Base-by-base conservation (phyloP, 2,329 filamentous ascomycete genomes). In the Chrysoporthe deuterocubensis region DNA sequence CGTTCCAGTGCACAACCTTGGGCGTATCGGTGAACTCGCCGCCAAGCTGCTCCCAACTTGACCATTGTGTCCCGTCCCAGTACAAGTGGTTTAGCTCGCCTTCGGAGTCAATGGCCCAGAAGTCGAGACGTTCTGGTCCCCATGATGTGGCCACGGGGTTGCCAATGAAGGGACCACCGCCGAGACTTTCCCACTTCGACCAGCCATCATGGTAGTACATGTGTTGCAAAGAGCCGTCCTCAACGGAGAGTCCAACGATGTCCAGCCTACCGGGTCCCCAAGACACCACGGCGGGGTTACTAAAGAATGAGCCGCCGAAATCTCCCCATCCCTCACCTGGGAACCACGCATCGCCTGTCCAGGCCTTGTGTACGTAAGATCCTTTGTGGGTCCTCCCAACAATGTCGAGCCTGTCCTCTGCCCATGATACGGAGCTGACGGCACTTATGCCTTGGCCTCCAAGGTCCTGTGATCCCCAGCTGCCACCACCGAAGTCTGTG, bases 1-100 rank as follows among this genome's bases (percentile, higher is more conserved):
- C 4, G 34, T 21, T 62, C 60, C 60, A 62, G 26, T 62, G 60
- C 14, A 37, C 46, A 18, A 52, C 46, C 32, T 1, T 62, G 1
- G 60, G 60, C 34, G 60, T 52, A 18, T 48, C 59, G 6, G 43
- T 48, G 43, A 61, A 61, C 43, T 34, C 59, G 8, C 59, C 59
- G 14, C 59, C 59, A 26, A 61, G 21, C 32, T 61, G n/a, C 43
- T 61, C 59, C 59, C 59, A 61, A 6, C 16, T 18, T 40, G 44
- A 62, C 46, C 60, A 62, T 18, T 40, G 60, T 16, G 16, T 62
- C 26, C 44, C 60, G 26, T 62, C 60, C 60, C 60, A 62, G 60
- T 50, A 62, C n/a, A 60, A 21, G 21, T 62, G 60, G 26, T 62
- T 50, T 32, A 62, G 60, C 43, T 50, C 26, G 13, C 60, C 60